Evolutionary conservation across 768 basidiomycete genomes (phyloP).

Genomic region (Lentinus brumalis): DNA sequence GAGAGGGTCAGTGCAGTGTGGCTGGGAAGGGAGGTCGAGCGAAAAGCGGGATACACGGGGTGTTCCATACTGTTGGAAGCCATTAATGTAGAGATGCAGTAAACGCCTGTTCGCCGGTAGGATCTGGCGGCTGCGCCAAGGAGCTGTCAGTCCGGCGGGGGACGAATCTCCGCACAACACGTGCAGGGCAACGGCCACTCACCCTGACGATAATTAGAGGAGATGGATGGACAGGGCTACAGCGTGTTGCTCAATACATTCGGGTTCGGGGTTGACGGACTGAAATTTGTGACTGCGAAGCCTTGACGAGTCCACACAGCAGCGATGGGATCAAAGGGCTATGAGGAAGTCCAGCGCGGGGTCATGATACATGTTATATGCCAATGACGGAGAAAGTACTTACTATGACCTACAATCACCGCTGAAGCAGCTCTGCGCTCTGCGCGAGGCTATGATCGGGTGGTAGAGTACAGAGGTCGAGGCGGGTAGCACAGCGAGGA

Average conservation of each 20-base stretch:
- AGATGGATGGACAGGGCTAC: slow-evolving; percentile 9
- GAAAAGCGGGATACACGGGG: slow-evolving; percentile 25
- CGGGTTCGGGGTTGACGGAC: slow-evolving; percentile 10
- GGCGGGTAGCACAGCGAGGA: not conserved
- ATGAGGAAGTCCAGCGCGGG: slow-evolving; percentile 12
- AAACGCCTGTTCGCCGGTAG: slow-evolving; percentile 26
- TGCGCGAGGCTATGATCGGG: slow-evolving; percentile 23
- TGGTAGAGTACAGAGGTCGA: slow-evolving; percentile 17
- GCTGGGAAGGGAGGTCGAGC: slow-evolving; percentile 31
- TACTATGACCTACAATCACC: no score
- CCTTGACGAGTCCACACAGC: slow-evolving; percentile 10
- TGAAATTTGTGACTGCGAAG: slow-evolving; percentile 12
- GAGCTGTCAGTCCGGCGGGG: slow-evolving; percentile 22
- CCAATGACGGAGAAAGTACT: not conserved
- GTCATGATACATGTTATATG: slow-evolving; percentile 7
- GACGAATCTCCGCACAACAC: slow-evolving; percentile 18
- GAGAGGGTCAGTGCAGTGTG: slow-evolving; percentile 13
- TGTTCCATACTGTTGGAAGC: slow-evolving; percentile 24
- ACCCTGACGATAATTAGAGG: slow-evolving; percentile 25
- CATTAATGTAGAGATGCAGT: slow-evolving; percentile 23
- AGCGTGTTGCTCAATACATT: slow-evolving; percentile 23
- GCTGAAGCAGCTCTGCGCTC: slow-evolving; percentile 19
- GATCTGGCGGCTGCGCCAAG: slow-evolving; percentile 18
- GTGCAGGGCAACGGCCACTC: slow-evolving; percentile 14
- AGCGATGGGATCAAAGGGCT: slow-evolving; percentile 23